These are phyloP conservation scores for Wickerhamia fluorescens DNA, from an alignment of 805 yeast species.

Conservation along the genomic window DNA sequence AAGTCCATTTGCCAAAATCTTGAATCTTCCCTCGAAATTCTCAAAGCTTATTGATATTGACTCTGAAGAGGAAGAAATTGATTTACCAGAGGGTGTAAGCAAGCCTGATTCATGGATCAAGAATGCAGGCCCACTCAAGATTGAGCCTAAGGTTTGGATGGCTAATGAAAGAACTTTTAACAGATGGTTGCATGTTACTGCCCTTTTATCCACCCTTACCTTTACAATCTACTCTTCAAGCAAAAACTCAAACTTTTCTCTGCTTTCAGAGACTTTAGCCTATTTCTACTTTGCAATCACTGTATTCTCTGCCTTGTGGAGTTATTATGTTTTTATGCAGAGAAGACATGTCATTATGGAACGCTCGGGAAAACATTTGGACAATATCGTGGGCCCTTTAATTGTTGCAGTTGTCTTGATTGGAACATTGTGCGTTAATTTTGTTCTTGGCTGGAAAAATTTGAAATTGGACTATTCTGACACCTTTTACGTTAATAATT, in stretches of 20 bases:
- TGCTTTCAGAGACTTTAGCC: conserved; percentile 62
- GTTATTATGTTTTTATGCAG: conserved; percentile 65
- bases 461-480: conserved; percentile 18
- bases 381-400: conserved; percentile 85
- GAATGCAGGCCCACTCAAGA: conserved; percentile 86
- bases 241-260: conserved; percentile 54
- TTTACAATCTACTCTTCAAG: conserved; percentile 79
- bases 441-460: conserved; percentile 49
- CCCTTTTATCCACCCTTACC: conserved; percentile 76
- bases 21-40: conserved; percentile 19
- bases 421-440: conserved; percentile 62
- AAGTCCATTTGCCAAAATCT: conserved; percentile 12
- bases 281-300: conserved; percentile 77
- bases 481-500: conserved; percentile 24
- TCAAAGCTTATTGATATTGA: conserved; percentile 53
- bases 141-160: conserved; percentile 97
- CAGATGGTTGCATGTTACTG: conserved; percentile 89
- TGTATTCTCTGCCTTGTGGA: conserved; percentile 82
- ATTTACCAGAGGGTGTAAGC: conserved; percentile 81
- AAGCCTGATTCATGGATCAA: conserved; percentile 76
- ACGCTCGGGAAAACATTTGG: conserved; percentile 83
- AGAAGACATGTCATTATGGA: conserved; percentile 68
- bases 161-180: conserved; percentile 97
- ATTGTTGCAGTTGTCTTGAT: conserved; percentile 66
- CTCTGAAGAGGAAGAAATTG: conserved; percentile 78